Base-by-base conservation (phyloP, 176 grass and related monocot genomes). In the Avena insularis region DNA sequence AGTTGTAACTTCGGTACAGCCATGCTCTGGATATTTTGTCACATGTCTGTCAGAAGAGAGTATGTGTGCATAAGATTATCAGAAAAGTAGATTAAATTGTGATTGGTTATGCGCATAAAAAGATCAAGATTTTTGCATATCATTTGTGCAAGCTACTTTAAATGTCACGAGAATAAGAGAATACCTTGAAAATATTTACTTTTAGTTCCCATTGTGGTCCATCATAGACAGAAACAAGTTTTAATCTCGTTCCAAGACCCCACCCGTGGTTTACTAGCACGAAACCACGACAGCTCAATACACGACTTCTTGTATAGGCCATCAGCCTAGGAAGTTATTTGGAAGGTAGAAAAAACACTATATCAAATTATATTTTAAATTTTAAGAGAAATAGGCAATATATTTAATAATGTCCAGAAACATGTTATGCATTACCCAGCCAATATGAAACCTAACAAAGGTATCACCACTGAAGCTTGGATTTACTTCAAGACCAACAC, bases 181-280 rank as follows among this genome's bases (percentile, higher is more conserved):
- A 14, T 90, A 90, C 88, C 82, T 90, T 69, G 35, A 66, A 86
- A 3, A 89, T 1, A 15, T 35, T 8, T 48, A 89, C 0, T 9
- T 4, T 45, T 3, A 65, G 54, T 20, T 4, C 2, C 76, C 36
- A 59, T 20, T 86, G 88, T 23, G 2, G 11, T 80, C 88, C 83
- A 75, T 64, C 6, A 19, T 55, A 75, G 4, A 53, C 9, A 4
- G 88, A 90, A 81, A 82, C 19, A 0, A 68, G 66, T 8, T 3
- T 3, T 12, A 77, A 1, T 82, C 46, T 78, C 46, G 12, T 4
- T 20, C 88, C 88, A 38, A 73, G 20, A 62, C 12, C 57, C 79
- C 79, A 4, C 9, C 40, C 46, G 14, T 27, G n/a, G 27, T 12
- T 69, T 50, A 85, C 72, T 90, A 76, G 88, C 23, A 90, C 66